Evolutionary conservation across 2,329 filamentous ascomycete genomes (phyloP), one percentile per base, ranked within the genome.

Genomic region (Arthroderma sp.): DNA sequence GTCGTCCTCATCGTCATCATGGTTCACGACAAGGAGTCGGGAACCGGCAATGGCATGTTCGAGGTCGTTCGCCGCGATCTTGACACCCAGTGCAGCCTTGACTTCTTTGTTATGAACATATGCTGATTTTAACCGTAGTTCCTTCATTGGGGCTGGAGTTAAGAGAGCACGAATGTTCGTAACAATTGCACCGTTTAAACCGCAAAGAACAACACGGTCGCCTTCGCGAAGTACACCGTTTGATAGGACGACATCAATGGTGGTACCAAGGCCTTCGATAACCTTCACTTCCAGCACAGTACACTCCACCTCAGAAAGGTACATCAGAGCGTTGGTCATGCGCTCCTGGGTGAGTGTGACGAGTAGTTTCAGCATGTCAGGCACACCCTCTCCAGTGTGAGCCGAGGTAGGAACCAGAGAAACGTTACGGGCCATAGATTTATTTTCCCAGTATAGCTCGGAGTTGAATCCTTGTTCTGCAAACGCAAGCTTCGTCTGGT

Each of bases 21-120:
- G 88, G 37, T 93, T 91, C 60, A 95, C 90, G 28, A 98, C 91
- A 66, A 98, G 83, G 65, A 98, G 79, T 64, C 94, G 85, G 19
- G 94, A 98, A 70, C 93, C 93, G 61, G 93, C 93, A 72, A 98
- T 97, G 64, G 94, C 93, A 61, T 88, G 86, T 72, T 98, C 93
- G 21, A 98, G 86, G 62, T 91, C 90, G 65, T 95, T 94, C 47
- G 91, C 93, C 62, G 90, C 90, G 69, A 98, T 97, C 82, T 98
- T 98, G 73, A 98, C 89, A 86, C 93, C 93, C 68, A 98, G 82
- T 7, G 93, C 90, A 19, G 94, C 93, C 79, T 96, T 98, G 76
- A 96, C 91, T 73, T 95, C 90, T 78, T 98, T 97, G 78, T 98
- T 96, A 78, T 98, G 94, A 31, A 98, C 91, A 67, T 98, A 98